A percentile compares a stretch with the other conserved stretches of the same genome.
Evolutionary conservation across 306 rosid genomes (phyloP).

Genomic region (Calophaca sinica): DNA sequence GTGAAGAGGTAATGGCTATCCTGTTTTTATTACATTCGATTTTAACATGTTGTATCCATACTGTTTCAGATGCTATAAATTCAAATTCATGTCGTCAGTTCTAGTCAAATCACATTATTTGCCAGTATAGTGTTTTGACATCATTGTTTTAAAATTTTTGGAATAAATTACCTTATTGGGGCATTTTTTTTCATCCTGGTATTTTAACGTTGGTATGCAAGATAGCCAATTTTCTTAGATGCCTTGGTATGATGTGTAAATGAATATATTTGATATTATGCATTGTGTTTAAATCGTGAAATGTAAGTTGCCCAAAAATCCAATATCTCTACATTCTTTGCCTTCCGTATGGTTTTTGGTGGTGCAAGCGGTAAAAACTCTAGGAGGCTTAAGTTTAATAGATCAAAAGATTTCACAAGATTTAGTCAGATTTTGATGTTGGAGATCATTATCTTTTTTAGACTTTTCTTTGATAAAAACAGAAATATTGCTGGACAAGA

Average conservation of each 20-base stretch:
- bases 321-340: not conserved
- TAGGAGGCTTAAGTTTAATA: not conserved
- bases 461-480: no score
- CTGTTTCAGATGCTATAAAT: constrained; percentile 16
- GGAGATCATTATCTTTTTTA: not conserved
- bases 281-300: not conserved
- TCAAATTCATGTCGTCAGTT: not conserved
- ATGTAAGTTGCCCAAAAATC: not conserved
- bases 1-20: constrained; percentile 68
- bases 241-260: not conserved
- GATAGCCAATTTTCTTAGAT: not conserved
- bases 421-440: not conserved
- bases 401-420: not conserved
- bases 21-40: constrained; percentile 15
- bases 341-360: not conserved
- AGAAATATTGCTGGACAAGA: no score
- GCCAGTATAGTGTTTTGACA: not conserved
- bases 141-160: not conserved
- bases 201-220: constrained; percentile 2
- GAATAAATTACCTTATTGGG: not conserved
- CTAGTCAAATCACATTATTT: constrained; percentile 7
- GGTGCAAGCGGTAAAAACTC: not conserved
- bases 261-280: not conserved
- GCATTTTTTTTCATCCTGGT: not conserved
- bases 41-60: not conserved